Evolutionary conservation across 495 filamentous ascomycete species (phyloP).

Genomic region (Aspergillus cristatus): DNA sequence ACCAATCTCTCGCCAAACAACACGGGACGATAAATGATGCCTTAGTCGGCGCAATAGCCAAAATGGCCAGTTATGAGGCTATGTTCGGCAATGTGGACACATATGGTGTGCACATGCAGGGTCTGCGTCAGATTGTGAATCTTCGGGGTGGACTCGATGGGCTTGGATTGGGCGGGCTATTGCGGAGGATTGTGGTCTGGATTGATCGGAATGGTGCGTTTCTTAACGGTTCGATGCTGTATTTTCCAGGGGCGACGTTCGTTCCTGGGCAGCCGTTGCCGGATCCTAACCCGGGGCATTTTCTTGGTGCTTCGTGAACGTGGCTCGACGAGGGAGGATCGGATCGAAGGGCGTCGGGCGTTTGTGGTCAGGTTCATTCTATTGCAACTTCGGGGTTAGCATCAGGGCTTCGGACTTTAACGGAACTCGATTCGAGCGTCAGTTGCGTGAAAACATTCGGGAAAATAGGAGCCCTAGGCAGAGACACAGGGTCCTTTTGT

Average conservation of each 20-base stretch:
- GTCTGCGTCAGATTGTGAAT: constrained; percentile 19
- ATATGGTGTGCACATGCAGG: constrained; percentile 33
- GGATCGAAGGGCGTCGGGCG: no score
- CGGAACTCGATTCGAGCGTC: no score
- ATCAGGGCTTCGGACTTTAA: no score
- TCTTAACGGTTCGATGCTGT: constrained; percentile 17
- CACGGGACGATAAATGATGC: constrained; percentile 15
- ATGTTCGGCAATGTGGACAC: constrained; percentile 28
- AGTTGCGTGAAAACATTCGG: no score
- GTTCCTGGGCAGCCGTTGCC: constrained; percentile 11
- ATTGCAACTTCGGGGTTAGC: no score
- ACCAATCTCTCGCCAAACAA: constrained; percentile 16
- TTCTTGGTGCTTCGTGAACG: constrained; percentile 16
- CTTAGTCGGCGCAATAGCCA: constrained; percentile 36
- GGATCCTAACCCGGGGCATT: constrained; percentile 22
- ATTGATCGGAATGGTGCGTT: constrained; percentile 36
- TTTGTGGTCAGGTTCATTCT: no score
- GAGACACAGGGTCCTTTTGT: no score
- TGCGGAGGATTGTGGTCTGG: constrained; percentile 34
- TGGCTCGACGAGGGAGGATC: no score
- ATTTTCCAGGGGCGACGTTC: constrained; percentile 15
- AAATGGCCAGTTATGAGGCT: constrained; percentile 41
- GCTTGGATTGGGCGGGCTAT: constrained; percentile 29
- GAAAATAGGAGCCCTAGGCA: no score
- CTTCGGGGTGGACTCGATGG: constrained; percentile 27